Conservation (phyloP, 2,329 filamentous ascomycete species). For the Fusarium sp. region DNA sequence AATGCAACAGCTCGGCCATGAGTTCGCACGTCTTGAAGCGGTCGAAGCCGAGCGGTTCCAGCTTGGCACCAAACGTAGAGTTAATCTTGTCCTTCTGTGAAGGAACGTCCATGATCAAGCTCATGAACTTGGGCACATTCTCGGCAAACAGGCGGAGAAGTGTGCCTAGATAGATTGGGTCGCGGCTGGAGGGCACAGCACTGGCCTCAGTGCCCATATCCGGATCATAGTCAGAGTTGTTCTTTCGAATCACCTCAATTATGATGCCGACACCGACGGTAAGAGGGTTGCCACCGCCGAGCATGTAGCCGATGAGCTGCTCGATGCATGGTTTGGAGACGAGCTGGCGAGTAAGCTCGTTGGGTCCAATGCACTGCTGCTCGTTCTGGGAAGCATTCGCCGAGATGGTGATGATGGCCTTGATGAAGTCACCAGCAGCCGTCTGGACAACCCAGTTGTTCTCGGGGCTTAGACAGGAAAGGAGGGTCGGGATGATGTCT, state of each 20-base stretch:
- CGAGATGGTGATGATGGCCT: constrained; percentile 98
- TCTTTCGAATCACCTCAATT: constrained; percentile 98
- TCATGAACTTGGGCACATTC: constrained; percentile 94
- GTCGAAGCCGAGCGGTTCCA: constrained; percentile 96
- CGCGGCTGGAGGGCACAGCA: constrained; percentile 82
- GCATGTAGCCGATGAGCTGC: constrained; percentile 90
- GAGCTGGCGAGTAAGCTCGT: constrained; percentile 93
- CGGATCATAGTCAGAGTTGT: constrained; percentile 98
- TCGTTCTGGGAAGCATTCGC: constrained; percentile 98
- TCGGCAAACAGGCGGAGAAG: constrained; percentile 89
- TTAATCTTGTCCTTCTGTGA: constrained; percentile 80
- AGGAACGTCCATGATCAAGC: constrained; percentile 82
- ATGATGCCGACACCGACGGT: constrained; percentile 97
- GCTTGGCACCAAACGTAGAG: constrained; percentile 89
- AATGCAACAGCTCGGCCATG: constrained; percentile 97
- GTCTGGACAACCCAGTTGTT: constrained; percentile 93
- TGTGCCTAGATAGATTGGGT: constrained; percentile 95
- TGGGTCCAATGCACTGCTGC: constrained; percentile 98
- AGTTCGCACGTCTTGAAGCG: constrained; percentile 98
- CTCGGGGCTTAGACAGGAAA: constrained; percentile 87
- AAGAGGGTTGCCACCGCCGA: constrained; percentile 90
- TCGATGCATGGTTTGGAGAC: constrained; percentile 88
- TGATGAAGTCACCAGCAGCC: constrained; percentile 95
- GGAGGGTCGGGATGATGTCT: constrained; percentile 85
- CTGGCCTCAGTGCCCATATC: constrained; percentile 87